Evolutionary conservation across 371 early-diverging fungal species (phyloP).

Genomic region (Nematocida sp.): DNA sequence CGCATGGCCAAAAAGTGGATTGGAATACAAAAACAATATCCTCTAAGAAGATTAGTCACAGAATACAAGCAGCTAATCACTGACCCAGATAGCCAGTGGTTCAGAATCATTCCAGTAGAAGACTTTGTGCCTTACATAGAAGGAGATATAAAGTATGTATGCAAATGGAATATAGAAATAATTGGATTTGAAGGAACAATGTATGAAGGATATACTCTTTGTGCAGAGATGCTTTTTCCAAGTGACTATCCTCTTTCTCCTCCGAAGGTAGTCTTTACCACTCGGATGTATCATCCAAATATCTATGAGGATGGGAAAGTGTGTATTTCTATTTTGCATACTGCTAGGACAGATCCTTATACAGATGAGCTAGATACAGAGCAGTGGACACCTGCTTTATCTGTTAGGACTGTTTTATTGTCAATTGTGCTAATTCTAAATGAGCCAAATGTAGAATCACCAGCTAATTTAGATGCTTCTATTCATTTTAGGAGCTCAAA

Average conservation of each 20-base stretch:
- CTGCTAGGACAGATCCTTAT: slow-evolving; percentile 71
- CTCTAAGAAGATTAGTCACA: slow-evolving; percentile 20
- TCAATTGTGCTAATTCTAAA: slow-evolving; percentile 80
- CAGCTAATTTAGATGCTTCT: slow-evolving; percentile 91
- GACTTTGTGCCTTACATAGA: neutral
- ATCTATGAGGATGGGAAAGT: slow-evolving; percentile 85
- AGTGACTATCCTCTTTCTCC: slow-evolving; percentile 72
- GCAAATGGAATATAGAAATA: slow-evolving; percentile 60
- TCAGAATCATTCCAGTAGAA: slow-evolving; percentile 10
- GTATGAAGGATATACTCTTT: slow-evolving; percentile 67
- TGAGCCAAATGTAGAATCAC: slow-evolving; percentile 94
- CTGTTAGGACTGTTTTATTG: slow-evolving; percentile 86
- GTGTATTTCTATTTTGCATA: slow-evolving; percentile 94
- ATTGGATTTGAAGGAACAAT: slow-evolving; percentile 66
- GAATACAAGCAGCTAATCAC: slow-evolving; percentile 39
- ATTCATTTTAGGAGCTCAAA: slow-evolving; percentile 53
- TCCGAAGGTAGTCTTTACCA: slow-evolving; percentile 73
- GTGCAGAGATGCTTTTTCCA: slow-evolving; percentile 66
- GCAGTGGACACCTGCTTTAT: slow-evolving; percentile 78
- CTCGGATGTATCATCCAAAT: slow-evolving; percentile 74
- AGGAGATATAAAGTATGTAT: slow-evolving; percentile 3
- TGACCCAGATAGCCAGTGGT: slow-evolving; percentile 48
- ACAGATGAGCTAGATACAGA: slow-evolving; percentile 68
- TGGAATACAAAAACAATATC: too few species aligned
- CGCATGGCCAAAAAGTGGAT: too few species aligned